Base-by-base conservation (phyloP, 2,329 filamentous ascomycete genomes). In the Chaetomiaceae sp. region DNA sequence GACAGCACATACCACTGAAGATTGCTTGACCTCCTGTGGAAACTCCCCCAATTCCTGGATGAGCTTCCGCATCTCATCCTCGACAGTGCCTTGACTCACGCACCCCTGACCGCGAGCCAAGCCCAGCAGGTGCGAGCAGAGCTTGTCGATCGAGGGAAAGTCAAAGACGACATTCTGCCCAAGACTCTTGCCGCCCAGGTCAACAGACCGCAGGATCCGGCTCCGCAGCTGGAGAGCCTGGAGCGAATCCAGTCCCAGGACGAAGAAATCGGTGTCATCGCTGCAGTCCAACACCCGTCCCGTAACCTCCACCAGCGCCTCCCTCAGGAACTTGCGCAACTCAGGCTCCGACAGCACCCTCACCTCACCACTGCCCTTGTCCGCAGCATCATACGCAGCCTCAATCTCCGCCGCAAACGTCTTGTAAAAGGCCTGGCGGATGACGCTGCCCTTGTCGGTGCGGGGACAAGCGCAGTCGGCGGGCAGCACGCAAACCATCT, bases 131-230 rank as follows among this genome's bases (percentile, higher is more conserved):
- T 43, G 15, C 11, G 15, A 17, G 40, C 23, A 43, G 40, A 43
- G 40, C 40, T 43, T 43, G n/a, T 43, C 40, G 40, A 43, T 43
- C 12, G 40, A 43, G 8, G 40, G 40, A 43, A 29, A 43, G 40
- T 43, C 40, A 43, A 43, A 43, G 15, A 43, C 40, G 19, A 27
- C 40, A 6, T 43, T 43, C 23, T 43, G 40, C 14, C 40, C 40
- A 6, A 43, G 40, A 15, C 6, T 43, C 25, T 43, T 43, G 14
- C 40, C 40, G n/a, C 23, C 40, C 23, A 43, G 25, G 9, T 29
- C 23, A 11, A 43, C 40, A 17, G 23, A 43, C 23, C 40, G 23
- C 15, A 43, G 23, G n/a, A 43, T 43, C 25, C 19, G 40, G 14
- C 40, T 29, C 25, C 40, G 40, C 6, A 49, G 27, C 37, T 42